phyloP scores from a whole-genome alignment of 2,329 filamentous ascomycete species.

The Sarocladium kiliense region DNA sequence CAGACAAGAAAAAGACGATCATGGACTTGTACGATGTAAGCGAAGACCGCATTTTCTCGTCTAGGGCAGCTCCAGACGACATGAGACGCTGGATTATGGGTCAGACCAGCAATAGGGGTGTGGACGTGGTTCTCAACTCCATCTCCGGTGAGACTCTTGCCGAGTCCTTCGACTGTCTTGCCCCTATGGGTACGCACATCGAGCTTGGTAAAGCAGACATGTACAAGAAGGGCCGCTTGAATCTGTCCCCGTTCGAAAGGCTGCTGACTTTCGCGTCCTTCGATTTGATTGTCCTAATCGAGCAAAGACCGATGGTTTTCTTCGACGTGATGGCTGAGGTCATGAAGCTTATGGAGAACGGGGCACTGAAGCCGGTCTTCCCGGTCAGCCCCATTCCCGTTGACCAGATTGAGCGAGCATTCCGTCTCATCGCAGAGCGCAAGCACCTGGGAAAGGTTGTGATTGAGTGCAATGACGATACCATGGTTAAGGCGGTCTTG shows the following conservation, averaged over 20 bases:
- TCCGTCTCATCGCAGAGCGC: too few species aligned
- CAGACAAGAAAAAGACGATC: constrained; percentile 31
- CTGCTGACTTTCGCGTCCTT: constrained; percentile 42
- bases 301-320: too few species aligned
- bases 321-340: not conserved
- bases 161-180: constrained; percentile 38
- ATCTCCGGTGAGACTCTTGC: constrained; percentile 35
- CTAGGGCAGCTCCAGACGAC: not conserved
- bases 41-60: constrained; percentile 22
- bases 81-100: too few species aligned
- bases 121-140: constrained; percentile 62
- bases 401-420: too few species aligned
- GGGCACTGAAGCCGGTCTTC: too few species aligned
- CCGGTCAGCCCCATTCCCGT: too few species aligned
- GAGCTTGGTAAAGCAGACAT: constrained; percentile 38
- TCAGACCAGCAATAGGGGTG: constrained; percentile 44
- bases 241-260: constrained; percentile 43
- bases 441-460: too few species aligned
- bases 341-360: not conserved
- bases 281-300: too few species aligned
- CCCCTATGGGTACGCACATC: constrained; percentile 38
- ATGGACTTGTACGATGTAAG: constrained; percentile 30
- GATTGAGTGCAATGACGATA: too few species aligned
- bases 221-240: constrained; percentile 31
- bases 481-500: too few species aligned